Evolutionary conservation across 108 stramenopile species (phyloP).

Genomic region (Skeletonema potamos): DNA sequence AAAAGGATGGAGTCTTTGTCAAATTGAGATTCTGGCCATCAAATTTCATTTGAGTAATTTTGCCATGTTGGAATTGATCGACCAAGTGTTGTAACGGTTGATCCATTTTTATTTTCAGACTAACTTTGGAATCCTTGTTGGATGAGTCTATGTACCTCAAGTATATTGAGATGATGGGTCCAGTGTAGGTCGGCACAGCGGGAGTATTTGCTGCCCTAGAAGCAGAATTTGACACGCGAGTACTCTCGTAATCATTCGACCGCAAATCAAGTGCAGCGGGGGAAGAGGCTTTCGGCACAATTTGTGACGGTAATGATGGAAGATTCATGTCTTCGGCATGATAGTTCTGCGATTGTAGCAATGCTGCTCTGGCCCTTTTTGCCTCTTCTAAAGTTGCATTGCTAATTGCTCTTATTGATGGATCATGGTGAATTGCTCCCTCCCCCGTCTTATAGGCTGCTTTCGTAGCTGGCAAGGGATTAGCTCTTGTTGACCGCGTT

Average conservation of each 20-base stretch:
- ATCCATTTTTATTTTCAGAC: conserved; percentile 32
- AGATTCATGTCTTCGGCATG: conserved; percentile 60
- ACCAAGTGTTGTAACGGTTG: conserved; percentile 35
- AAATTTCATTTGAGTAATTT: conserved; percentile 34
- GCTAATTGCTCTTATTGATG: conserved; percentile 16
- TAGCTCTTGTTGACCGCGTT: background rate
- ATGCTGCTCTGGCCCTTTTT: conserved; percentile 17
- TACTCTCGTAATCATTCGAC: conserved; percentile 1
- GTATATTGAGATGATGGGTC: conserved; percentile 11
- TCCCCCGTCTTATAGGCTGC: background rate
- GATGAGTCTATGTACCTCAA: conserved; percentile 23
- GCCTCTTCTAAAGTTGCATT: conserved; percentile 9
- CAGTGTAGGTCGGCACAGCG: conserved; percentile 7
- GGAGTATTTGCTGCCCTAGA: background rate
- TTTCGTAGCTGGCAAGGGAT: background rate
- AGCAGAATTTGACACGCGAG: conserved; percentile 4
- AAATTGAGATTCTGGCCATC: conserved; percentile 54
- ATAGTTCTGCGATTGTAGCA: conserved; percentile 52
- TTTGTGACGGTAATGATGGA: background rate
- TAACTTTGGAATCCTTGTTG: conserved; percentile 19
- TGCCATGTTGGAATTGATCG: conserved; percentile 15
- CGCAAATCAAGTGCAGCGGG: background rate
- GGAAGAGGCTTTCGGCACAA: background rate
- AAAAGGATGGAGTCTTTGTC: conserved; percentile 48
- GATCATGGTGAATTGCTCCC: conserved; percentile 1